Conservation (phyloP, 176 grass and related monocot genomes). For the Microstegium vimineum region DNA sequence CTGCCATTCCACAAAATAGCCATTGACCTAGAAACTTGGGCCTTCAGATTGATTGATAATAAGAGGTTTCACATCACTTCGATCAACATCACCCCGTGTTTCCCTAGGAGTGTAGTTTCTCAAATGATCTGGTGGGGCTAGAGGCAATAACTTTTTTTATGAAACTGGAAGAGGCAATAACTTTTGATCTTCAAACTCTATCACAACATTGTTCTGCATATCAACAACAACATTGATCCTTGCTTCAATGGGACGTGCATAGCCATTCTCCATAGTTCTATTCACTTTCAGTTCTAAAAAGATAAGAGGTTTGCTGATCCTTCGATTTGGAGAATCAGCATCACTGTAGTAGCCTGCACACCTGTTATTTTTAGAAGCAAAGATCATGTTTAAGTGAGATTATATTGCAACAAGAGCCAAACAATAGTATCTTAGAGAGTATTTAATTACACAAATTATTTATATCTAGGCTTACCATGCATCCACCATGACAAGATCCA, state of each 20-base stretch:
- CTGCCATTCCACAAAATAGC: conserved; percentile 94
- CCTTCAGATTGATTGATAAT: conserved; percentile 89
- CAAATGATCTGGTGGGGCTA: conserved; percentile 83
- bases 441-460: background rate
- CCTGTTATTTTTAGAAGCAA: background rate
- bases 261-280: conserved; percentile 94
- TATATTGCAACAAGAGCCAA: background rate
- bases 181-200: conserved; percentile 97
- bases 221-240: conserved; percentile 88
- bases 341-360: conserved; percentile 39
- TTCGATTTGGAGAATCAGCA: conserved; percentile 77
- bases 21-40: conserved; percentile 91
- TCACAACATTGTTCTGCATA: conserved; percentile 79
- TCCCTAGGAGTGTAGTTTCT: conserved; percentile 96
- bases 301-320: conserved; percentile 88
- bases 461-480: conserved; percentile 52
- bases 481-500: conserved; percentile 99
- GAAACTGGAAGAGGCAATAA: too few relatives aligned
- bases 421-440: background rate
- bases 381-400: background rate
- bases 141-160: conserved; percentile 82
- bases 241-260: conserved; percentile 95
- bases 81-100: conserved; percentile 81
- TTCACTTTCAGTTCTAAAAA: conserved; percentile 98
- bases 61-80: conserved; percentile 89